Conservation (phyloP, 371 early-diverging fungal genomes). For the Syncephalastrum contaminatum region DNA sequence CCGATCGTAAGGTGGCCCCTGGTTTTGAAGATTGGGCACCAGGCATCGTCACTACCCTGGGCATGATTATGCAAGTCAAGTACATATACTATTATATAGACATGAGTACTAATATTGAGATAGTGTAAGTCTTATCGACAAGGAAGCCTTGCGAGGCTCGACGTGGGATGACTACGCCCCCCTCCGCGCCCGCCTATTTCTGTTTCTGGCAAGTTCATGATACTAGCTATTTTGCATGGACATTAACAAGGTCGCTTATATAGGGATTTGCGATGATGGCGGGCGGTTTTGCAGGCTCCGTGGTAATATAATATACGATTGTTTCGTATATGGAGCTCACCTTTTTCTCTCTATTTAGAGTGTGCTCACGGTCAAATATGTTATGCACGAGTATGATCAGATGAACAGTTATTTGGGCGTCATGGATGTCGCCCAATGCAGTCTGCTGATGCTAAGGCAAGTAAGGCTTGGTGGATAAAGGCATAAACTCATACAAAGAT, state of each 20-base stretch:
- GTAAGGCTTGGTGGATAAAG: neutral
- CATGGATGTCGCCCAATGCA: conserved; percentile 60
- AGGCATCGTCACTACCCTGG: conserved; percentile 70
- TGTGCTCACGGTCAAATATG: conserved; percentile 67
- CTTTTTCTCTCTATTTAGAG: conserved; percentile 36
- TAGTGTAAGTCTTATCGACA: conserved; percentile 51
- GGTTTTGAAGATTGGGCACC: conserved; percentile 80
- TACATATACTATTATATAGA: neutral
- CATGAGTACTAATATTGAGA: neutral
- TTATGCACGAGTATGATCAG: conserved; percentile 53
- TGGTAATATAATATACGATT: conserved; percentile 40
- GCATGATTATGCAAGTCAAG: conserved; percentile 65
- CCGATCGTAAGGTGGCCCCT: conserved; percentile 38
- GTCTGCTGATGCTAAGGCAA: conserved; percentile 68
- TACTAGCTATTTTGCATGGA: neutral
- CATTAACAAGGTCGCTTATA: neutral
- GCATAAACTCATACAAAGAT: too few species aligned
- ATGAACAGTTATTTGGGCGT: conserved; percentile 64
- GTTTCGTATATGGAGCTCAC: neutral
- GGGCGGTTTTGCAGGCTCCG: conserved; percentile 71
- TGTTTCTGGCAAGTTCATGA: conserved; percentile 50
- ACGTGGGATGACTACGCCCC: conserved; percentile 38
- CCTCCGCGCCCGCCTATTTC: conserved; percentile 63
- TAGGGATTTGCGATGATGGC: conserved; percentile 73
- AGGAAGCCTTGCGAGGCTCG: conserved; percentile 49